Base-by-base conservation (phyloP, 148 eudicot species). In the Vaccinium corymbosum region DNA sequence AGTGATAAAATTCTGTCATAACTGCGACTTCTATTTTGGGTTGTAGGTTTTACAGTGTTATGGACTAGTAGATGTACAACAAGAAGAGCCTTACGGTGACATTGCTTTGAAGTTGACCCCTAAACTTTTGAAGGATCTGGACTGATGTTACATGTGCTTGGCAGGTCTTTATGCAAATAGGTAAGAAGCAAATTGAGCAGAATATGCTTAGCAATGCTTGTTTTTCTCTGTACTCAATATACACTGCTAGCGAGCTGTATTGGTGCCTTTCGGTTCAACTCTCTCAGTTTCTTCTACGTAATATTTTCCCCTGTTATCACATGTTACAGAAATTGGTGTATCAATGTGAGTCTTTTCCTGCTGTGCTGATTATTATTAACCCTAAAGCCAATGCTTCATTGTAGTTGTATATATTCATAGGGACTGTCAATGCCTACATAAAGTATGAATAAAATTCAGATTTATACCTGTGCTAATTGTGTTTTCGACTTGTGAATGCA, bases 11-110 rank as follows among this genome's bases (percentile, higher is more conserved):
- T 29, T 51, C 1, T 35, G 32, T 12, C 52, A 14, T 29, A 71
- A 49, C 15, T 52, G 8, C 59, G 75, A 29, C 17, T 46, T 20
- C 22, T 9, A 38, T 82, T 6, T 11, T 56, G 32, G 55, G 71
- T 25, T 88, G 42, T 85, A 97, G 99, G 97, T 92, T 71, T 84
- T 97, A 87, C 90, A 91, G 81, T 59, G 68, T 85, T 53, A 51
- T 79, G 94, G 89, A 64, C 85, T 89, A 72, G 89, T 94, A 35
- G 95, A 93, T 81, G 87, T 90, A 13, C 84, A 89, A 55, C 98
- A 97, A 88, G 91, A 90, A 32, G 93, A 91, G 48, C 90, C 97
- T 3, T 97, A 91, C 79, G 94, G 89, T 42, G 94, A 93, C 88
- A 93, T 97, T 48, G 85, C 79, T 49, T 56, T 97, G 86, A 89